Evolutionary conservation across 176 grass and related monocot species (phyloP), one percentile per base, ranked within the genome.

Genomic region (Microstegium vimineum): DNA sequence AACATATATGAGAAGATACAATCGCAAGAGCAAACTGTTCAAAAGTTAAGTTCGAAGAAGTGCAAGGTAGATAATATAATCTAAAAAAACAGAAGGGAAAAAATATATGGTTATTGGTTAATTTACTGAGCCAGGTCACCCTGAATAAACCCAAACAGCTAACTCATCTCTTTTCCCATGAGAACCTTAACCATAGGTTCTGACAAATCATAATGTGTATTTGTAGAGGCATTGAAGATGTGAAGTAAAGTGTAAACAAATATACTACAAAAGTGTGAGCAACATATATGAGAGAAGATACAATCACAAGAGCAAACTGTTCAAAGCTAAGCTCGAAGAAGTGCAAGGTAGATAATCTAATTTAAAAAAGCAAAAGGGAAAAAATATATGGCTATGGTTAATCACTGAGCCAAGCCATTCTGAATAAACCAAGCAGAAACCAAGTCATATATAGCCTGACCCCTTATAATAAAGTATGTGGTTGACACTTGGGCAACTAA

Each of bases 191-290:
- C 82, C 40, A 37, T 27, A 71, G 79, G 63, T 46, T 93, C 88
- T 26, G 85, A 87, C 28, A 90, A 80, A 83, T 86, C 89, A 82
- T 86, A 94, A 91, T 77, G 31, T 98, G 92, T 66, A 98, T 78
- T 79, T 98, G 82, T 56, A 98, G 82, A 84, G 94, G 75, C 90
- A 98, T 90, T 98, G 88, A 66, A 85, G 23, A 90, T 71, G 25
- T 43, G 69, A 87, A 73, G 77, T 31, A 73, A 78, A 49, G 18
- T 77, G 62, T 72, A 82, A 89, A 56, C 8, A 72, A 69, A 36
- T 27, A 85, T 76, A 14, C 10, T 28, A 57, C 25, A 42, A 26
- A 83, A 37, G 9, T 69, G 40, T 42, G 69, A 13, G 67, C 20
- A 60, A 60, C 56, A 60, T 65, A 66, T 35, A 86, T 32, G n/a